Conservation (phyloP, 495 filamentous ascomycete species). For the Aspergillus ellipticus region DNA sequence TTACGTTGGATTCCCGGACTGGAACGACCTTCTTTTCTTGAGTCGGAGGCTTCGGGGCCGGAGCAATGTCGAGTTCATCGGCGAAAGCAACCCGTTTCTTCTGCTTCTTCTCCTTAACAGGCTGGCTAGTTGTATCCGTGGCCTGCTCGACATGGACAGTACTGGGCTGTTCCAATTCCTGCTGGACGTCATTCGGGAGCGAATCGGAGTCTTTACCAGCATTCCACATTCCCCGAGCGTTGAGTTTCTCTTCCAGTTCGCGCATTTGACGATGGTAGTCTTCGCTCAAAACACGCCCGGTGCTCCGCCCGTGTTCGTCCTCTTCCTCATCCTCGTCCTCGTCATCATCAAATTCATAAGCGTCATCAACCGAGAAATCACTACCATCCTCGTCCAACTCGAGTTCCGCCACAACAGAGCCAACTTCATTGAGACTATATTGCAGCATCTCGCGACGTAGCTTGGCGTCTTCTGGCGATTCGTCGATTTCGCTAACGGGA, state of each 20-base stretch:
- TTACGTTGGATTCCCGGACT: conserved; percentile 33
- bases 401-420: conserved; percentile 88
- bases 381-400: conserved; percentile 70
- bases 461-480: conserved; percentile 74
- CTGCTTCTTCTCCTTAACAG: conserved; percentile 28
- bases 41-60: conserved; percentile 28
- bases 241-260: conserved; percentile 72
- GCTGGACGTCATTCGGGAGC: conserved; percentile 31
- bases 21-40: conserved; percentile 27
- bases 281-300: conserved; percentile 56
- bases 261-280: conserved; percentile 78
- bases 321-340: conserved; percentile 61
- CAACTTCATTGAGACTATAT: conserved; percentile 80
- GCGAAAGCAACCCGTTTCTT: conserved; percentile 81
- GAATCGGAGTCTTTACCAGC: conserved; percentile 42
- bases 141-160: conserved; percentile 16
- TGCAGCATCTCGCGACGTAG: conserved; percentile 87
- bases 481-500: conserved; percentile 48
- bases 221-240: conserved; percentile 52
- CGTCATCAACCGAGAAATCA: conserved; percentile 56
- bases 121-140: conserved; percentile 5
- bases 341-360: conserved; percentile 45
- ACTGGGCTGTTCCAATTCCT: conserved; percentile 26
- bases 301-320: conserved; percentile 67
- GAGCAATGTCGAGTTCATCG: conserved; percentile 67